Evolutionary conservation across 2,329 filamentous ascomycete genomes (phyloP), one percentile per base, ranked within the genome.

Genomic region (Ceratocystis papillata): DNA sequence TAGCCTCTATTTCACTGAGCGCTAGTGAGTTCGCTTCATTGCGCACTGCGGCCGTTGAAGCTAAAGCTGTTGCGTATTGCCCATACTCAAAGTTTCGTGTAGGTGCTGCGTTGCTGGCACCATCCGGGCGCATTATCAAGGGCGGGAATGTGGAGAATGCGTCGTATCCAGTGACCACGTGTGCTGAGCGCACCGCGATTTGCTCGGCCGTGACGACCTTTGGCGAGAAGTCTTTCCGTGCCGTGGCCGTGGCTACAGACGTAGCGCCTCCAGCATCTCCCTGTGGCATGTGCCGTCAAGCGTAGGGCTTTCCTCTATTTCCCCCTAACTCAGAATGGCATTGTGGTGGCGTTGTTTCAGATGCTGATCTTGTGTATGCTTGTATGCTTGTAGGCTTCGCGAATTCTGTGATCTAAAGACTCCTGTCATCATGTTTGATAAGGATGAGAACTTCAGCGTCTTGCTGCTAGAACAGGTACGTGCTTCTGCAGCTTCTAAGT

Each of bases 261-360:
- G 87, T 89, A 53, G 77, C 76, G 41, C 83, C 84, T 37, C 84
- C 86, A 3, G 82, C 82, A 61, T 86, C 87, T 69, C 94, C 94
- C 0, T 99, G 94, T 74, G 94, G 94, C 65, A 96, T 96, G 91
- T 97, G 93, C 75, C 81, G 93, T 71, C 93, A 96, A 75, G 96
- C 93, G 87, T 90, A 74, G 78, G 84, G 2, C 22, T 57, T 57
- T n/a, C 28, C 10, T 80, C 63, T 62, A 46, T 55, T 48, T 65
- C 33, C 65, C 67, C n/a, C 6, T 33, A 64, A 41, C 20, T 53
- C 20, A 33, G 8, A 28, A 5, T 46, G 30, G 20, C 33, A 15
- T 28, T 25, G 41, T 8, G 2, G 17, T 30, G 12, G n/a, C 25
- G 25, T 48, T 33, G 10, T 46, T 30, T 30, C 10, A n/a, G 53